Base-by-base conservation (phyloP, 192 early-diverging fungal species). In the Phlyctochytrium bullatum region DNA sequence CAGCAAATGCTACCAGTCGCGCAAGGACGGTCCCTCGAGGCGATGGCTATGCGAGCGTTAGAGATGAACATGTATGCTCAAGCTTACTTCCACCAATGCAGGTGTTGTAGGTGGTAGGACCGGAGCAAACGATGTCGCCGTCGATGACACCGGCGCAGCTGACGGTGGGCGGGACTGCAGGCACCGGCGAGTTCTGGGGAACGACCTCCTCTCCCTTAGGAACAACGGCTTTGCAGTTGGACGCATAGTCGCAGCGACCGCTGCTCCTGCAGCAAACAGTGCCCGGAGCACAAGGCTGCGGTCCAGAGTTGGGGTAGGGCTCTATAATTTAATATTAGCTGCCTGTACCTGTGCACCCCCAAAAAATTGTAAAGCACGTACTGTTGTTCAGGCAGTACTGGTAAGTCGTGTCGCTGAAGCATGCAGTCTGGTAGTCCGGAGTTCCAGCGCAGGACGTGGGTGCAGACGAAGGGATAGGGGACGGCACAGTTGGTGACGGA, bases 221-320 rank as follows among this genome's bases (percentile, higher is more conserved):
- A 20, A 47, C 40, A 6, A 14, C 20, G 4, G 54, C 54, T 28
- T 10, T 10, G 54, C 54, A 57, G 54, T 57, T 57, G 54, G 12
- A 57, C 16, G 54, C 54, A 14, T 28, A 57, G 54, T 57, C 54
- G 54, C 54, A 57, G 20, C 10, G 54, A 57, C 54, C 54, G 14
- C 14, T 57, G 6, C 6, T 24, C 4, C 12, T 25, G 27, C 54
- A 57, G 54, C 54, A 57, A 25, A 57, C 54, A 6, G 54, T 57
- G 12, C 54, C 54, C 4, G 54, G 27, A 28, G 54, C 20, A 28
- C 54, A 57, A 57, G 54, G 54, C 54, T 24, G 12, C 12, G 54
- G 54, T 25, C 54, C 54, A 28, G 54, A 57, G 54, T 28, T 28
- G 20, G 54, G 54, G 54, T 57, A 57, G 27, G 27, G 27, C 10